Evolutionary conservation across 2,329 filamentous ascomycete species (phyloP), one percentile per base, ranked within the genome.

Genomic region (Chrysosporium queenslandicum): DNA sequence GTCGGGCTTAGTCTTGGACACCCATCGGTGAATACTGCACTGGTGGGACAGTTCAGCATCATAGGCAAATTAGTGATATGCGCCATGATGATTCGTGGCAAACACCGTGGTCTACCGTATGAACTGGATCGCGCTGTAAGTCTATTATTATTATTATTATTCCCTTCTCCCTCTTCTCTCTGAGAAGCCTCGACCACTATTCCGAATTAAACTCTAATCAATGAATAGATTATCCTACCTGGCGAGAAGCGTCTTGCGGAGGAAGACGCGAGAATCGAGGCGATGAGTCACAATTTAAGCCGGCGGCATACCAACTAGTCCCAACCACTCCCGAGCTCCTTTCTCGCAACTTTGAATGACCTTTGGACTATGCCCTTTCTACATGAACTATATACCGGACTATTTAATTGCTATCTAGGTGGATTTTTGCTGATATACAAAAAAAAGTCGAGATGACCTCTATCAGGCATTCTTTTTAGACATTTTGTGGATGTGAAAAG

Each of bases 31-130:
- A 57, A 53, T 4, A 66, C 63, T 16, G 66, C 63, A 2, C 55
- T 68, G n/a, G 57, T 64, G 20, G 77, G 76, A 3, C 60, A 68
- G 36, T 77, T 76, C 67, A 68, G 70, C 29, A 68, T 62, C 3
- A 60, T 76, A 18, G 54, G 74, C 58, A 80, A 80, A 63, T 59
- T 80, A 41, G 71, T 80, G 1, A 63, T 80, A 18, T 77, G 75
- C 56, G 71, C 71, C 2, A 73, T 79, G 48, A 80, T 80, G 77
- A 63, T 80, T 23, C 64, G 77, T 52, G 77, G 78, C 1, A 61
- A 77, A 34, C 77, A 80, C 66, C 66, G 77, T 40, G 76, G 75
- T 11, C 60, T 81, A 56, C 77, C 78, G 0, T 75, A 78, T 30
- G 73, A 74, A 43, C 74, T 80, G 56, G 77, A 81, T 61, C 64